Evolutionary conservation across 2,329 filamentous ascomycete species (phyloP), one percentile per base, ranked within the genome.

Genomic region (Diaporthe sp.): DNA sequence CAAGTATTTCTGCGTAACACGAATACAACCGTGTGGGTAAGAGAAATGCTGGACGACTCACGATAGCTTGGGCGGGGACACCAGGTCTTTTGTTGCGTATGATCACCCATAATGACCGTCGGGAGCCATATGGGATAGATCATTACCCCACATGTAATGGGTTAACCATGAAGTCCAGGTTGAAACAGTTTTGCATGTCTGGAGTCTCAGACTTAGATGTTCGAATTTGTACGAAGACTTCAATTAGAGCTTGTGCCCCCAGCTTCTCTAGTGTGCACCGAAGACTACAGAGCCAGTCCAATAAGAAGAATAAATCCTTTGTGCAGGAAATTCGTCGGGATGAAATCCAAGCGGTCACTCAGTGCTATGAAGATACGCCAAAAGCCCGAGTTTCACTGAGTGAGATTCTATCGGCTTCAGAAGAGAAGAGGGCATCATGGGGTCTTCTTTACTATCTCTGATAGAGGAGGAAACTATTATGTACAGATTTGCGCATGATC

Each of bases 321-420:
- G 22, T 1, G 17, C 42, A 1, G 19, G 3, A 22, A 3, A 22
- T 9, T 47, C 2, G 0, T 9, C 22, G 4, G 19, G 7, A 3
- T 47, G 7, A 22, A 47, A 9, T 4, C 7, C 7, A 47, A 47
- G 7, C 10, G 15, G 40, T 42, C 8, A 42, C 4, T 2, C 0
- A 17, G 40, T 19, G 40, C 40, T 17, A 19, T 19, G 2, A 6
- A 42, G 1, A 6, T 42, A 42, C 15, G 40, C 17, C 1, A 42
- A 17, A 42, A 19, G 40, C 5, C 15, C 40, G 19, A 42, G 40
- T 42, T 42, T 17, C 40, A 17, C 19, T 19, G n/a, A n/a, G n/a
- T n/a, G n/a, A n/a, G n/a, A n/a, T n/a, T n/a, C n/a, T n/a, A n/a
- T n/a, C n/a, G n/a, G n/a, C n/a, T n/a, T n/a, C n/a, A n/a, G n/a